A percentile compares a stretch with the other conserved stretches of the same genome.
Evolutionary conservation across 371 early-diverging fungal species (phyloP).

Genomic region (Rhizopus arrhizus): DNA sequence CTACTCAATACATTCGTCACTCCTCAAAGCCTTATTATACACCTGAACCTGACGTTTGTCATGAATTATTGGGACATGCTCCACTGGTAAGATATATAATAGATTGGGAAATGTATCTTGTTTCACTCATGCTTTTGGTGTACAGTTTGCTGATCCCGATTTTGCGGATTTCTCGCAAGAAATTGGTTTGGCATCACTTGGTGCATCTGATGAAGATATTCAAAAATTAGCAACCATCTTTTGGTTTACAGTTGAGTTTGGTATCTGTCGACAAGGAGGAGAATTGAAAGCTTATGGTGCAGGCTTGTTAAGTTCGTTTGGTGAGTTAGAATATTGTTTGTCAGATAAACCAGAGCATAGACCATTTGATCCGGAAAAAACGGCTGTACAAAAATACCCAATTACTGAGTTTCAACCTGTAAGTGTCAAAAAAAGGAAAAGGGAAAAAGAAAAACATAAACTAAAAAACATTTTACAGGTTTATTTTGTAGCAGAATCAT

Average conservation of each 20-base stretch:
- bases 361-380: slow-evolving; percentile 85
- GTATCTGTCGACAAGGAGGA: slow-evolving; percentile 83
- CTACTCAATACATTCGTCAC: slow-evolving; percentile 96
- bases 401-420: slow-evolving; percentile 94
- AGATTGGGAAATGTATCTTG: not conserved
- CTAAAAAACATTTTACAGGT: slow-evolving; percentile 28
- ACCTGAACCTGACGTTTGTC: slow-evolving; percentile 93
- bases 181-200: slow-evolving; percentile 93
- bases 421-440: slow-evolving; percentile 6
- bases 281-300: slow-evolving; percentile 92
- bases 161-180: slow-evolving; percentile 96
- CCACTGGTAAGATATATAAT: slow-evolving; percentile 50
- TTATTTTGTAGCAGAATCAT: slow-evolving; percentile 95
- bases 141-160: slow-evolving; percentile 89
- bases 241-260: slow-evolving; percentile 97
- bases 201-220: slow-evolving; percentile 92
- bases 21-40: slow-evolving; percentile 91
- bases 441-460: not conserved
- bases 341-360: slow-evolving; percentile 79
- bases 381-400: slow-evolving; percentile 85
- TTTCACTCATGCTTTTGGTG: not conserved
- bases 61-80: slow-evolving; percentile 83
- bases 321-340: slow-evolving; percentile 90
- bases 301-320: slow-evolving; percentile 93
- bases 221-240: slow-evolving; percentile 89